Conservation (phyloP, 2,329 filamentous ascomycete species). For the Zymoseptoria pseudotritici region DNA sequence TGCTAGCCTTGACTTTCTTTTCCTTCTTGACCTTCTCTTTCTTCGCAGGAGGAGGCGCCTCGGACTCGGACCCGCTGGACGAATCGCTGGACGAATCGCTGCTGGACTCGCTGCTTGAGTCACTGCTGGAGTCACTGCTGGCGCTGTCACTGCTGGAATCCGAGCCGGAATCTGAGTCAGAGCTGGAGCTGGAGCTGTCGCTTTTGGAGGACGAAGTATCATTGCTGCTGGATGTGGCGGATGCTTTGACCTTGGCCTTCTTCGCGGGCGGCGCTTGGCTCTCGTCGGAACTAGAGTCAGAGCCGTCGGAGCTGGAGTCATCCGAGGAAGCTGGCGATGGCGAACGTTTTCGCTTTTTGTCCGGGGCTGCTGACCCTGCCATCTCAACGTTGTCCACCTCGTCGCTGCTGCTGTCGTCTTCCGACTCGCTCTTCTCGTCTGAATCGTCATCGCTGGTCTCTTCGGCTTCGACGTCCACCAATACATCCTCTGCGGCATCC, state of each 20-base stretch:
- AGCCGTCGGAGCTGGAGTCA: slow-evolving; percentile 9
- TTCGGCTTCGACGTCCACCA: slow-evolving; percentile 19
- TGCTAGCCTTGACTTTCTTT: slow-evolving; percentile 21
- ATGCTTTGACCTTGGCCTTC: slow-evolving; percentile 21
- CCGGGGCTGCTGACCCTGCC: neutral
- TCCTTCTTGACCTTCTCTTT: slow-evolving; percentile 14
- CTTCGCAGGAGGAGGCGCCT: slow-evolving; percentile 11
- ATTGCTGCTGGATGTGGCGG: slow-evolving; percentile 11
- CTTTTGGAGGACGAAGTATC: slow-evolving; percentile 21
- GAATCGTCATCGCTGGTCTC: slow-evolving; percentile 20
- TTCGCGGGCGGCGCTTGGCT: slow-evolving; percentile 26
- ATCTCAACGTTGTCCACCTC: slow-evolving; percentile 1
- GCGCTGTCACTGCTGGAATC: slow-evolving; percentile 18
- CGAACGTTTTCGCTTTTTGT: slow-evolving; percentile 17
- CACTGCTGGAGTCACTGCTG: slow-evolving; percentile 11
- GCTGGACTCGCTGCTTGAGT: slow-evolving; percentile 9
- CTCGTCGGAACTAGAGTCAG: slow-evolving; percentile 19
- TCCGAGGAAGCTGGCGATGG: slow-evolving; percentile 14
- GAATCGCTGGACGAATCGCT: slow-evolving; percentile 32
- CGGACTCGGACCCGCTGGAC: slow-evolving; percentile 26
- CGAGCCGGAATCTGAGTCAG: slow-evolving; percentile 29
- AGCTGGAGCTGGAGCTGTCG: slow-evolving; percentile 17
- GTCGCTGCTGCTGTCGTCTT: slow-evolving; percentile 4
- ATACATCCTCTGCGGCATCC: slow-evolving; percentile 10
- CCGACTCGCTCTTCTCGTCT: slow-evolving; percentile 13